phyloP scores from a whole-genome alignment of 495 filamentous ascomycete species.

The Neurospora terricola region DNA sequence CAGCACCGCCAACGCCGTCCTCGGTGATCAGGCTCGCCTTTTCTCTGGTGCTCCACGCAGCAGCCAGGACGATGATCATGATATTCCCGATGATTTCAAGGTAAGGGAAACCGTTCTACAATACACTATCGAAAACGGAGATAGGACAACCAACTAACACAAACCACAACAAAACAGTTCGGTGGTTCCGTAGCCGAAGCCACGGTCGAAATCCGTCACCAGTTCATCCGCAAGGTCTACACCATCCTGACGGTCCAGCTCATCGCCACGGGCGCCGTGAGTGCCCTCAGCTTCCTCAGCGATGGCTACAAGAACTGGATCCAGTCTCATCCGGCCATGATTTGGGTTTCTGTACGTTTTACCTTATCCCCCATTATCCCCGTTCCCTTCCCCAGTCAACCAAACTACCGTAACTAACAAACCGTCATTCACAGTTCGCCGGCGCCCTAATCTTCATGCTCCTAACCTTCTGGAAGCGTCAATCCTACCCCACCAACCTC shows the following conservation, averaged over 20 bases:
- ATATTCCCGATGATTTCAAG: slow-evolving; percentile 94
- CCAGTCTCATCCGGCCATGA: slow-evolving; percentile 69
- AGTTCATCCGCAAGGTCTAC: slow-evolving; percentile 83
- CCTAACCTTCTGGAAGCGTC: slow-evolving; percentile 95
- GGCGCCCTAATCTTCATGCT: slow-evolving; percentile 73
- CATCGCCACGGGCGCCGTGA: slow-evolving; percentile 69
- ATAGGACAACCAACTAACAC: not conserved
- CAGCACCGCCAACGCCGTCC: slow-evolving; percentile 27
- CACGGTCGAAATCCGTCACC: slow-evolving; percentile 90
- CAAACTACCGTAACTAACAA: slow-evolving; percentile 1
- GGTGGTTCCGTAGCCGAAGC: slow-evolving; percentile 86
- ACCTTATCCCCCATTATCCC: not conserved
- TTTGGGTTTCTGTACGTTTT: slow-evolving; percentile 60
- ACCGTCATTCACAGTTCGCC: slow-evolving; percentile 39
- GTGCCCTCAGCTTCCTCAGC: slow-evolving; percentile 78
- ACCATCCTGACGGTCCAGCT: slow-evolving; percentile 67
- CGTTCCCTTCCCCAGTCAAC: slow-evolving; percentile 5
- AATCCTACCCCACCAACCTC: slow-evolving; percentile 91
- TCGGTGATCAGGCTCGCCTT: slow-evolving; percentile 25
- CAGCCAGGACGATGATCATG: slow-evolving; percentile 63
- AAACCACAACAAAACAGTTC: slow-evolving; percentile 43
- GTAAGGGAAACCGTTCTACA: slow-evolving; percentile 26
- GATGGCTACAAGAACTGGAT: slow-evolving; percentile 75
- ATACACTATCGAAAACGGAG: not conserved
- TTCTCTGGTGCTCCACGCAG: slow-evolving; percentile 50